Evolutionary conservation across 768 basidiomycete species (phyloP), one percentile per base, ranked within the genome.

Genomic region (Trametes meyenii): DNA sequence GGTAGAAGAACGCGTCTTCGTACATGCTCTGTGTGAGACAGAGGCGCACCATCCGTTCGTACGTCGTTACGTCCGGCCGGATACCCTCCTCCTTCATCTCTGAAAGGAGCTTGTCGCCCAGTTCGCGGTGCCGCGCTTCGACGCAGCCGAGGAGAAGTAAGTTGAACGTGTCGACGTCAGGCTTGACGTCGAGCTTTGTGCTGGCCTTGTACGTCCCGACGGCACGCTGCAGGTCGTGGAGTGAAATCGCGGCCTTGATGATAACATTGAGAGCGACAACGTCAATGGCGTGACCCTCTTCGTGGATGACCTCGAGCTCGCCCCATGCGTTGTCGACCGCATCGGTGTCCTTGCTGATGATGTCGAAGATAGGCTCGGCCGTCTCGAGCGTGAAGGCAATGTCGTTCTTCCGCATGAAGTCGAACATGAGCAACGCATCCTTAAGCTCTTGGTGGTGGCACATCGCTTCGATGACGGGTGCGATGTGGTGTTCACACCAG

Each of bases 1-100:
- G 80, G 73, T 92, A 94, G 70, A 86, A 87, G 75, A 95, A 95
- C 0, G 92, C 91, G 62, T 93, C 91, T 69, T 94, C 92, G 73
- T 93, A 96, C 2, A 76, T 78, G 8, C 82, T 72, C 68, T 90
- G 88, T 0, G 86, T 85, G 14, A 95, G 79, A 69, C 86, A 89
- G 3, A 95, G 81, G 12, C 76, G 64, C 62, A 95, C 83, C 74
- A 94, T 80, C 35, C 79, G 78, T 67, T 86, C 83, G 72, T 87
- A 93, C 2, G 87, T 91, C 29, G 76, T 74, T 40, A 74, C 72
- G 69, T 92, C 79, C 17, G 87, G 85, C 56, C 76, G 75, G 61
- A 92, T 68, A 36, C 76, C 76, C 12, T 77, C 77, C 26, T 81
- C 75, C 68, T 84, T 85, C 81, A 94, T 82, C 49, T 94, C 89